These are phyloP conservation scores for Leptographium procerum DNA, from an alignment of 2,329 filamentous ascomycete species.

Conservation along the genomic window DNA sequence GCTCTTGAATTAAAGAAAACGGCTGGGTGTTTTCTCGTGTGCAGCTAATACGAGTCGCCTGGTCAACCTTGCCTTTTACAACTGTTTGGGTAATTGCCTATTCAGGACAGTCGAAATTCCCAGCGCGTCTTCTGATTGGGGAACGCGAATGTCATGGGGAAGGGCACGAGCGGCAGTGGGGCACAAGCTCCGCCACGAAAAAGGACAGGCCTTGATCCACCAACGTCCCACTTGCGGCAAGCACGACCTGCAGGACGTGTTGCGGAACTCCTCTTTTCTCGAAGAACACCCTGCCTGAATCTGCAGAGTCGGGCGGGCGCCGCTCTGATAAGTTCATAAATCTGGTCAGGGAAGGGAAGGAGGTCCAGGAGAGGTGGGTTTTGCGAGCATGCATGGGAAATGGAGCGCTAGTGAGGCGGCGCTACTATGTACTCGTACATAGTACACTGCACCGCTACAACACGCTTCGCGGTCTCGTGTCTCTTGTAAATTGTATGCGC, in stretches of 20 bases:
- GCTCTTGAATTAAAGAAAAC: constrained; percentile 1
- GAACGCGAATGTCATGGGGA: constrained; percentile 8
- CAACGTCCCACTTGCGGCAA: not conserved
- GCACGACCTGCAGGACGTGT: not conserved
- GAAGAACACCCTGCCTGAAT: not conserved
- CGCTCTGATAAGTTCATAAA: not conserved
- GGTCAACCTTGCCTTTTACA: constrained; percentile 8
- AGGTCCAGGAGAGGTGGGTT: not conserved
- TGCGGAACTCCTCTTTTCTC: not conserved
- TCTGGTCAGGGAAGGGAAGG: not conserved
- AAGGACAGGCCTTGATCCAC: not conserved
- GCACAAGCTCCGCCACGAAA: constrained; percentile 7
- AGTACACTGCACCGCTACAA: constrained; percentile 10
- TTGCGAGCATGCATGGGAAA: constrained; percentile 7
- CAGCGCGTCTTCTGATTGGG: constrained; percentile 14
- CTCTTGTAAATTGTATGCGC: constrained; percentile 8
- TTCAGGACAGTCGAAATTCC: constrained; percentile 6
- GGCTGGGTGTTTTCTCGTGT: not conserved
- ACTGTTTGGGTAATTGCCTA: constrained; percentile 13
- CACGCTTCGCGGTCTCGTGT: constrained; percentile 14
- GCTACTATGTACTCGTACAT: too few relatives aligned
- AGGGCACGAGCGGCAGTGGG: constrained; percentile 10
- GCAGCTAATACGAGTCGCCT: constrained; percentile 6
- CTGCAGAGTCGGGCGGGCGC: not conserved
- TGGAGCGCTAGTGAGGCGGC: constrained; percentile 5